These are phyloP conservation scores for Persicaria tinctoria DNA, from an alignment of 148 eudicot genomes.

Conservation along the genomic window DNA sequence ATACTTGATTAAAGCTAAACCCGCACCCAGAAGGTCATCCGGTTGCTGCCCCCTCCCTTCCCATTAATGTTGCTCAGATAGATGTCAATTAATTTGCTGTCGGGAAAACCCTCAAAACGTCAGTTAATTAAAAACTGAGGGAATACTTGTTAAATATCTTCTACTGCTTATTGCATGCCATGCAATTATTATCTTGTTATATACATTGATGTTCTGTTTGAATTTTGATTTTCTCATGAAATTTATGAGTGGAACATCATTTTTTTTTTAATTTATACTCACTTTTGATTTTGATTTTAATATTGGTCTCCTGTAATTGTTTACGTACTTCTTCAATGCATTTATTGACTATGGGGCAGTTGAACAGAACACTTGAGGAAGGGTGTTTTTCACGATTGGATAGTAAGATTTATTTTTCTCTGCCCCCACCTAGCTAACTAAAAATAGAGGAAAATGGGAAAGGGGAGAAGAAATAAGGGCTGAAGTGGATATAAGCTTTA, in stretches of 20 bases:
- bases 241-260: background rate
- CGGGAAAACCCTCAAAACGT: too few species aligned
- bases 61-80: background rate
- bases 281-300: background rate
- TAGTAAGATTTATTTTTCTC: background rate
- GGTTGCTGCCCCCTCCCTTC: background rate
- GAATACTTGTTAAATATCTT: too few species aligned
- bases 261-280: background rate
- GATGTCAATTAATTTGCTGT: background rate
- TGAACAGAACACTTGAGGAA: background rate
- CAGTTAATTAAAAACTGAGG: too few species aligned
- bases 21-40: background rate
- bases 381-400: background rate
- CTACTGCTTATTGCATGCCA: too few species aligned
- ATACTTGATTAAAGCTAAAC: too few species aligned
- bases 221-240: background rate
- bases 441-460: background rate
- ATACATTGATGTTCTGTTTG: conserved; percentile 1
- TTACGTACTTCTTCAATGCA: background rate
- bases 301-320: background rate
- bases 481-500: background rate
- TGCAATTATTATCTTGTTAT: background rate
- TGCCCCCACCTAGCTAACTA: background rate
- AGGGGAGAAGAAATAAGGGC: background rate
- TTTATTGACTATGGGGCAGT: background rate